Evolutionary conservation across 805 yeast genomes (phyloP).

Genomic region (Kodamaea neixiangensis): DNA sequence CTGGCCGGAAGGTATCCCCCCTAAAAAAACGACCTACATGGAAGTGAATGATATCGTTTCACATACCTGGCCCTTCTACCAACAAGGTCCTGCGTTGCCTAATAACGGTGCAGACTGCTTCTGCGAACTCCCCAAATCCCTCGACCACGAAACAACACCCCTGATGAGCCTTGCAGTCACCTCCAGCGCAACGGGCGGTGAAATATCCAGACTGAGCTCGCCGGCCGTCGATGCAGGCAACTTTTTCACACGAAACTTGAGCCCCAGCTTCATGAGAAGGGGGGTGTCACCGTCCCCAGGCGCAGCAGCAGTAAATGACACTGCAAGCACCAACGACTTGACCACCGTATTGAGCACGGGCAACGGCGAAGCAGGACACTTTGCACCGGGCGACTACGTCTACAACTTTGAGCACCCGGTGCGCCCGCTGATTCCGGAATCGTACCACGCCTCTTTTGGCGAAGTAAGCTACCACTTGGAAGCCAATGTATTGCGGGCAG

Average conservation of each 20-base stretch:
- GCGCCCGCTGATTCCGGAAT: conserved; percentile 80
- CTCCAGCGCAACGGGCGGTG: not conserved
- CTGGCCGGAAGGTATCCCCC: conserved; percentile 99
- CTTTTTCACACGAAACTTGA: conserved; percentile 26
- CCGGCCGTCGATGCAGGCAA: conserved; percentile 14
- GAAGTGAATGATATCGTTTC: conserved; percentile 68
- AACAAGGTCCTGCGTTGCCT: conserved; percentile 21
- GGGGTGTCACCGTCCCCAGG: conserved; percentile 31
- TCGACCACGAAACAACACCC: conserved; percentile 36
- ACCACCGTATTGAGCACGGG: conserved; percentile 6
- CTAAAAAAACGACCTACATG: conserved; percentile 64
- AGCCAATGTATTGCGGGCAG: conserved; percentile 71
- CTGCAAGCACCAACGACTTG: conserved; percentile 19
- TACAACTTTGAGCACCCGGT: conserved; percentile 91
- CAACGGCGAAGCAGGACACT: conserved; percentile 34
- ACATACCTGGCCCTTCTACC: conserved; percentile 91
- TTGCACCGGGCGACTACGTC: conserved; percentile 86
- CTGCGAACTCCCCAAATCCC: conserved; percentile 26
- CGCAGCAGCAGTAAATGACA: conserved; percentile 22
- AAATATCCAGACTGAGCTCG: conserved; percentile 5
- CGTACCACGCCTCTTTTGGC: conserved; percentile 79
- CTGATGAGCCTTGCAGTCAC: conserved; percentile 28
- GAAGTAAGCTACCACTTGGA: conserved; percentile 69
- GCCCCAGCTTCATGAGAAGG: conserved; percentile 30
- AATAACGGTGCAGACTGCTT: conserved; percentile 53